These are phyloP conservation scores for Mycena rebaudengoi DNA, from an alignment of 768 basidiomycete species.

Conservation along the genomic window DNA sequence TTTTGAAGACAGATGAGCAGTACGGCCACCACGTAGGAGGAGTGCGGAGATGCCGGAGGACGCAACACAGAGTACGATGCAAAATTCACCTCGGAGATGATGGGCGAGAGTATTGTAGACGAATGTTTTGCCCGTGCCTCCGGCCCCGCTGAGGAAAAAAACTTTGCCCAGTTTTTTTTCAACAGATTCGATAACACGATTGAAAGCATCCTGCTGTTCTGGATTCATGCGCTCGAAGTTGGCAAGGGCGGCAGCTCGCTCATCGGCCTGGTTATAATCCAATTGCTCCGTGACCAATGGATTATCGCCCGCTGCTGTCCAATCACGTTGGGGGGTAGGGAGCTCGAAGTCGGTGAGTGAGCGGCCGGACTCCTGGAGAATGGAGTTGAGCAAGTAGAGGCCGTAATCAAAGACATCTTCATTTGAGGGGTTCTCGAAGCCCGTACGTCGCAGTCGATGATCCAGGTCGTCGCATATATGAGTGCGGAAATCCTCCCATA, in stretches of 20 bases:
- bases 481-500: conserved; percentile 1
- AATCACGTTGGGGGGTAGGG: not conserved
- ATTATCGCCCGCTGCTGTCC: not conserved
- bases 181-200: not conserved
- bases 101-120: conserved; percentile 14
- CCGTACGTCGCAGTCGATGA: not conserved
- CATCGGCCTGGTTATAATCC: not conserved
- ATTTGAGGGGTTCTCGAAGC: not conserved
- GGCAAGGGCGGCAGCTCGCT: not conserved
- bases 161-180: not conserved
- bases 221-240: not conserved
- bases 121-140: conserved; percentile 17
- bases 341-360: conserved; percentile 26
- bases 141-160: conserved; percentile 16
- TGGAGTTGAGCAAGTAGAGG: not conserved
- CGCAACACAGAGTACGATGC: conserved; percentile 7
- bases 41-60: conserved; percentile 9
- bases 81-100: not conserved
- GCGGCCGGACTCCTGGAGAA: not conserved
- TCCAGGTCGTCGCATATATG: not conserved
- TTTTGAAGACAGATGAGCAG: conserved; percentile 17
- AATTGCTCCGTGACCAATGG: conserved; percentile 10
- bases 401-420: not conserved
- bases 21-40: not conserved
- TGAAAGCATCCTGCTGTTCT: conserved; percentile 10